phyloP scores from a whole-genome alignment of 2,329 filamentous ascomycete genomes.

The Nemania abortiva region DNA sequence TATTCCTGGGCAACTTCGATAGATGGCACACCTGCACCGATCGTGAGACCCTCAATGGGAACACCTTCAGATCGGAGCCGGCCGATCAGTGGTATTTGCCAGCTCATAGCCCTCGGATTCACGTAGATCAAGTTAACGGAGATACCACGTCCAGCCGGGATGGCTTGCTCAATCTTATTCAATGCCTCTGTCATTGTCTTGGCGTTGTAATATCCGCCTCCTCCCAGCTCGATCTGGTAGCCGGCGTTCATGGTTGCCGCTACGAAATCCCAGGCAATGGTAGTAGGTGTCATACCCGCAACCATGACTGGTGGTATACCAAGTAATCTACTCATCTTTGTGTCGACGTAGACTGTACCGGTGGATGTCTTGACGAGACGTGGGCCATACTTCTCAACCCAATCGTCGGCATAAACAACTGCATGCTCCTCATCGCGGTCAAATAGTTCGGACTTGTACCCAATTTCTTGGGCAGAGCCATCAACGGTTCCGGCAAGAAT shows the following conservation, averaged over 20 bases:
- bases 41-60: conserved; percentile 91
- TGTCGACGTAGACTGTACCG: conserved; percentile 93
- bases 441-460: conserved; percentile 98
- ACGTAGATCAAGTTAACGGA: conserved; percentile 93
- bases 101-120: conserved; percentile 87
- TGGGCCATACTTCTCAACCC: conserved; percentile 98
- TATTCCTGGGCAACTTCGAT: conserved; percentile 94
- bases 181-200: conserved; percentile 86
- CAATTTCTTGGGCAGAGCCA: conserved; percentile 88
- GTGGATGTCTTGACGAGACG: conserved; percentile 88
- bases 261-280: conserved; percentile 91
- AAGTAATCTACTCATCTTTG: conserved; percentile 91
- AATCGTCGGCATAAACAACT: conserved; percentile 94
- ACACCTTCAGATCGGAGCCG: conserved; percentile 86
- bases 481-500: conserved; percentile 95
- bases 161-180: conserved; percentile 84
- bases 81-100: conserved; percentile 89
- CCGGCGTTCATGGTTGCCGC: conserved; percentile 93
- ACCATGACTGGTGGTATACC: conserved; percentile 90
- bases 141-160: conserved; percentile 88
- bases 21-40: conserved; percentile 92
- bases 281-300: conserved; percentile 92
- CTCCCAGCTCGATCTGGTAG: conserved; percentile 92
- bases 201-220: conserved; percentile 88
- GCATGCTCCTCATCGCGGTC: conserved; percentile 95